Percentiles rank a stretch among this genome's conserved stretches.
phyloP scores from a whole-genome alignment of 1,139 yeast genomes.

The Pichia sp. region DNA sequence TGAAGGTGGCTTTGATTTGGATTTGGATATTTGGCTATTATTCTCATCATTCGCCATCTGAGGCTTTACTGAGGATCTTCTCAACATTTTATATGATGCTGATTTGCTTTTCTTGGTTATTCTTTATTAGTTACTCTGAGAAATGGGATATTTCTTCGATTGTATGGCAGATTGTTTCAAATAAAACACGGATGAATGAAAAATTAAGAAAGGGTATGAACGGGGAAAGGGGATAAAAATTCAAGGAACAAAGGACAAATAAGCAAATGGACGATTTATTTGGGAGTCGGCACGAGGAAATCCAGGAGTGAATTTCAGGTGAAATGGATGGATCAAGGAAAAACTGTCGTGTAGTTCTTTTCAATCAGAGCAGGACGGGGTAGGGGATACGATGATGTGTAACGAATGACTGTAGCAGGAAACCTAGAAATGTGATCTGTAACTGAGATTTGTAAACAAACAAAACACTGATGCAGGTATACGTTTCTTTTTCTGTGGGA shows the following conservation, averaged over 20 bases:
- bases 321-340: neutral
- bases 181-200: slow-evolving; percentile 1
- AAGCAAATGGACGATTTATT: neutral
- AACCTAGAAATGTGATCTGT: slow-evolving; percentile 3
- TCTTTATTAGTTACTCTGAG: neutral
- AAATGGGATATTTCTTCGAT: neutral
- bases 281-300: neutral
- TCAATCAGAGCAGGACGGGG: neutral
- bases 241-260: neutral
- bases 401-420: neutral
- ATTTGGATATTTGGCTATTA: slow-evolving; percentile 12
- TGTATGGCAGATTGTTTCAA: neutral
- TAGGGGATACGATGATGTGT: neutral
- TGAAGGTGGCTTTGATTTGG: neutral
- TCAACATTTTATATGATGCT: slow-evolving; percentile 15
- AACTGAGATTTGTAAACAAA: slow-evolving; percentile 6
- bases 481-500: neutral
- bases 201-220: neutral
- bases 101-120: neutral
- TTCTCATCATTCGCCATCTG: slow-evolving; percentile 22
- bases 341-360: neutral
- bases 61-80: slow-evolving; percentile 18
- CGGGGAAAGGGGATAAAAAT: neutral
- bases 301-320: neutral
- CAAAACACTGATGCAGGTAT: neutral